Conservation (phyloP, 2,329 filamentous ascomycete species). For the Pseudocercospora macadamiae region DNA sequence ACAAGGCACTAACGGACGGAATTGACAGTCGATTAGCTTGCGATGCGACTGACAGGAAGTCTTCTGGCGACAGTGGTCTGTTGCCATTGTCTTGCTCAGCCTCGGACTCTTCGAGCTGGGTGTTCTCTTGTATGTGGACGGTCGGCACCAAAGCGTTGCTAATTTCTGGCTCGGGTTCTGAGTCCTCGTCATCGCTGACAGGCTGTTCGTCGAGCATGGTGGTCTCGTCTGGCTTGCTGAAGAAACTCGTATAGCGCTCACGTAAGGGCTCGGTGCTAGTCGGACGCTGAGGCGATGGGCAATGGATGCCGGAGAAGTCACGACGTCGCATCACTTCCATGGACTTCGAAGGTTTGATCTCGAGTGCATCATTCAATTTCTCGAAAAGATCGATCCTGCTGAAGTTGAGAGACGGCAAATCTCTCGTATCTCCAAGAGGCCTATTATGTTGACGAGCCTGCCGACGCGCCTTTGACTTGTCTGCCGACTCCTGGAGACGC, state of each 20-base stretch:
- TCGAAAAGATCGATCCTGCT: conserved; percentile 51
- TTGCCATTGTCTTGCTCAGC: conserved; percentile 22
- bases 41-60: conserved; percentile 44
- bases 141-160: conserved; percentile 28
- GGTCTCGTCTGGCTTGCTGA: conserved; percentile 44
- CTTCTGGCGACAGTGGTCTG: conserved; percentile 45
- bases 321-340: conserved; percentile 39
- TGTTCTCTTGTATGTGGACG: conserved; percentile 32
- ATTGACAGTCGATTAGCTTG: conserved; percentile 52
- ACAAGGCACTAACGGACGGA: conserved; percentile 50
- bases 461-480: conserved; percentile 36
- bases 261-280: conserved; percentile 43
- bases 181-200: conserved; percentile 25
- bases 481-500: conserved; percentile 36
- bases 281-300: conserved; percentile 41
- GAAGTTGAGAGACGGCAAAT: conserved; percentile 53
- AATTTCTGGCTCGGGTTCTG: conserved; percentile 19
- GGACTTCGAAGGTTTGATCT: conserved; percentile 43
- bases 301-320: conserved; percentile 37
- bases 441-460: conserved; percentile 35
- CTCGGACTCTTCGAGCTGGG: conserved; percentile 26
- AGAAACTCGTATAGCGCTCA: conserved; percentile 52
- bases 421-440: conserved; percentile 42
- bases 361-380: conserved; percentile 49
- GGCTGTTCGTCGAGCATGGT: conserved; percentile 29